Evolutionary conservation across 345 rosid genomes (phyloP), one percentile per base, ranked within the genome.

Genomic region (Lagerstroemia speciosa): DNA sequence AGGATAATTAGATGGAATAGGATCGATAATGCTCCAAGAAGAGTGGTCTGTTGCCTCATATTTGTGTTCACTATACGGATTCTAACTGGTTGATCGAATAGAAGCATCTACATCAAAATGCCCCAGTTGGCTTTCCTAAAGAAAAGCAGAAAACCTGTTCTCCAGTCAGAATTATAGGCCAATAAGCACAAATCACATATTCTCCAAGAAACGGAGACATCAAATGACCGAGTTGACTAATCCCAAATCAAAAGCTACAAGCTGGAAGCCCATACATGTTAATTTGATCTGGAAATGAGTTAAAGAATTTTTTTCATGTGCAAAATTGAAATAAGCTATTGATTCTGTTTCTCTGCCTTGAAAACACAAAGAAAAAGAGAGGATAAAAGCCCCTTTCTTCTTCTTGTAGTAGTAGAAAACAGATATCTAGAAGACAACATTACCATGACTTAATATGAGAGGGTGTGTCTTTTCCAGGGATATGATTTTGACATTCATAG

Each of bases 21-120:
- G 66, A 80, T 77, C 65, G 78, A 15, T 53, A 84, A 68, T 27
- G 73, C 82, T 33, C 52, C 61, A 74, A 75, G 72, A 67, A 65
- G 34, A 27, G 63, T 66, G 17, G 69, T 70, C 22, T 36, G 33
- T 40, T 33, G 63, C 90, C 69, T 80, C 95, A 85, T 89, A 50
- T 34, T 70, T 20, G 37, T 67, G 62, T 67, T 50, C 53, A 53
- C 33, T 5, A 36, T 71, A 68, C 29, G 41, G 58, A 65, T 48
- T 63, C 57, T 17, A 34, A 8, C 36, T 66, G 20, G 12, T 31
- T 22, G 26, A 20, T 31, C 40, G 29, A 33, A 33, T 52, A 20
- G 57, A 57, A 52, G 63, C 63, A 53, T n/a, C n/a, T n/a, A n/a
- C n/a, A n/a, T n/a, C n/a, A n/a, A n/a, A n/a, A n/a, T n/a, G n/a